phyloP scores from a whole-genome alignment of 768 basidiomycete genomes.

The Lyophyllum shimeji region DNA sequence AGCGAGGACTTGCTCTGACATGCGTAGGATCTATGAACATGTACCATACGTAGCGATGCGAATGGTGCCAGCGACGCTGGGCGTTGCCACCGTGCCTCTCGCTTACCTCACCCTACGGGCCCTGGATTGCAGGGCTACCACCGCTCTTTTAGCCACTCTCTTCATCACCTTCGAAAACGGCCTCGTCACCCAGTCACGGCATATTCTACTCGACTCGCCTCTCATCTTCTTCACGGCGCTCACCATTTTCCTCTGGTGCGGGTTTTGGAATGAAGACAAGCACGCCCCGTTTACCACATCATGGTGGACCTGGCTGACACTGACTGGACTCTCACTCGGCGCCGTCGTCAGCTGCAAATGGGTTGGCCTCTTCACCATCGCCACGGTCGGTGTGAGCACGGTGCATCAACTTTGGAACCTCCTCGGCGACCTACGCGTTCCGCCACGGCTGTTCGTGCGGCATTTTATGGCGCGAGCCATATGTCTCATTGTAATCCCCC shows the following conservation, averaged over 20 bases:
- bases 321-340: conserved; percentile 88
- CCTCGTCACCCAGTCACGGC: conserved; percentile 90
- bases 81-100: conserved; percentile 85
- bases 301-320: conserved; percentile 93
- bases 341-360: conserved; percentile 95
- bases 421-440: conserved; percentile 81
- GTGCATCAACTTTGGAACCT: conserved; percentile 85
- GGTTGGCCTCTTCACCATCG: conserved; percentile 98
- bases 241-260: conserved; percentile 81
- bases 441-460: conserved; percentile 70
- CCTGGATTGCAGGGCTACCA: conserved; percentile 89
- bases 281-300: conserved; percentile 75
- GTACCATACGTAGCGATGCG: conserved; percentile 98
- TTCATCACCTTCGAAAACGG: conserved; percentile 98
- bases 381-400: conserved; percentile 86
- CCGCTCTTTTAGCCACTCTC: conserved; percentile 86
- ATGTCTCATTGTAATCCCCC: conserved; percentile 84
- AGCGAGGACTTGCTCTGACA: background rate
- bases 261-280: conserved; percentile 91
- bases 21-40: conserved; percentile 68
- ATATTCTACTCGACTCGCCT: conserved; percentile 98
- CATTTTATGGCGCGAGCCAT: conserved; percentile 91
- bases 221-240: conserved; percentile 97
- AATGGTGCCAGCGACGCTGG: conserved; percentile 87
- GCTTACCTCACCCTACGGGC: conserved; percentile 92